Evolutionary conservation across 768 basidiomycete genomes (phyloP), one percentile per base, ranked within the genome.

Genomic region (Pleurotus sapidus): DNA sequence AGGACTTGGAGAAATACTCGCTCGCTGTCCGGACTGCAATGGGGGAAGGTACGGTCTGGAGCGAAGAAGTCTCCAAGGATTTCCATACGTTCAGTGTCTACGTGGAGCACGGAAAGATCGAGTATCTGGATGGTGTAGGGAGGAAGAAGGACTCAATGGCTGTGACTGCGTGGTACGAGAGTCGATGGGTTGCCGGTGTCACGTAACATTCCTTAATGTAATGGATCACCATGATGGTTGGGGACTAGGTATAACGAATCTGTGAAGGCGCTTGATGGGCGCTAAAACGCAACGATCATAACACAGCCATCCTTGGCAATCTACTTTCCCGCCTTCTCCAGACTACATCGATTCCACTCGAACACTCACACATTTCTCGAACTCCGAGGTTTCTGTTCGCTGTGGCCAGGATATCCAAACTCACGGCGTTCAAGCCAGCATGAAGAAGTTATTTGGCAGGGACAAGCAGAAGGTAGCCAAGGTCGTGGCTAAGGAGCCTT

Each of bases 1-100:
- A 82, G 64, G 84, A 88, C 58, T 68, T 86, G 30, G 77, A 82
- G 58, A 67, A 86, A 1, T 89, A 89, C 63, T 65, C 70, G 25
- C 69, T 67, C 15, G 80, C 84, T 24, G 74, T 88, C 18, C 74
- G 81, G 38, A 81, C 74, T n/a, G 77, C 74, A 0, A 68, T 66
- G 51, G 83, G 82, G 3, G 72, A 78, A 15, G 60, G 59, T 12
- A 55, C 65, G 3, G 69, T 72, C 27, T 73, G 74, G 70, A 58
- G 61, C 5, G 74, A 75, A 9, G 76, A 80, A 40, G 64, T 69
- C 2, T 72, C 78, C 11, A 72, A 73, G 54, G 80, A 81, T 34
- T 34, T 34, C 30, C 30, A 34, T 34, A 34, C 30, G 34, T 78
- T 78, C 46, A 62, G 74, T 7, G 54, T 72, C 4, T 80, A 82